Evolutionary conservation across 208 protist species (phyloP).

Genomic region (Wallacemonas rigidus): DNA sequence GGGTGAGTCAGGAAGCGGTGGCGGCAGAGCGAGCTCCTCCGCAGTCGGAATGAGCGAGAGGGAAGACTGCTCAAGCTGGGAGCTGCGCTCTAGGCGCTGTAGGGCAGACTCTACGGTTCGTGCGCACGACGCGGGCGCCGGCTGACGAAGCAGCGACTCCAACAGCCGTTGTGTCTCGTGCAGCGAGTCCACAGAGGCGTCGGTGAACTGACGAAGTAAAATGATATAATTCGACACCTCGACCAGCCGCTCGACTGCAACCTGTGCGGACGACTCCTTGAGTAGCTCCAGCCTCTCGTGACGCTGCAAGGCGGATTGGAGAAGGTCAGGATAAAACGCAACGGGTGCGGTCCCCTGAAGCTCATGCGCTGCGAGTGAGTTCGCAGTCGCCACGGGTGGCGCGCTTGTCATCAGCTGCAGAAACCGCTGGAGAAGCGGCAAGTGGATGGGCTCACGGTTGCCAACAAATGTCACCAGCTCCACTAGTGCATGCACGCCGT

Average conservation of each 20-base stretch:
- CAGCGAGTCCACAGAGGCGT: constrained; percentile 11
- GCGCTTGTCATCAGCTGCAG: constrained; percentile 44
- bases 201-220: constrained; percentile 56
- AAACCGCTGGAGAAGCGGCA: constrained; percentile 62
- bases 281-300: constrained; percentile 2
- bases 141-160: constrained; percentile 25
- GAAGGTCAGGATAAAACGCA: constrained; percentile 71
- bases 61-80: background rate
- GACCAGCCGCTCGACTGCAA: constrained; percentile 46
- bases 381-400: constrained; percentile 10
- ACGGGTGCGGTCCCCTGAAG: constrained; percentile 9
- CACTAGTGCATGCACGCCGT: constrained; percentile 67
- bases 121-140: constrained; percentile 1
- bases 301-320: constrained; percentile 44
- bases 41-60: constrained; percentile 60
- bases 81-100: constrained; percentile 20
- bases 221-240: constrained; percentile 74
- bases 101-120: constrained; percentile 30
- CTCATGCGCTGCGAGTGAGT: constrained; percentile 4
- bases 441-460: constrained; percentile 87
- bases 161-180: constrained; percentile 26
- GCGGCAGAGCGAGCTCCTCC: constrained; percentile 56
- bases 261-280: constrained; percentile 7
- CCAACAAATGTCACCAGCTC: constrained; percentile 81
- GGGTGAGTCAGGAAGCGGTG: constrained; percentile 52